Base-by-base conservation (phyloP, 2,329 filamentous ascomycete genomes). In the Colletotrichum incanum region DNA sequence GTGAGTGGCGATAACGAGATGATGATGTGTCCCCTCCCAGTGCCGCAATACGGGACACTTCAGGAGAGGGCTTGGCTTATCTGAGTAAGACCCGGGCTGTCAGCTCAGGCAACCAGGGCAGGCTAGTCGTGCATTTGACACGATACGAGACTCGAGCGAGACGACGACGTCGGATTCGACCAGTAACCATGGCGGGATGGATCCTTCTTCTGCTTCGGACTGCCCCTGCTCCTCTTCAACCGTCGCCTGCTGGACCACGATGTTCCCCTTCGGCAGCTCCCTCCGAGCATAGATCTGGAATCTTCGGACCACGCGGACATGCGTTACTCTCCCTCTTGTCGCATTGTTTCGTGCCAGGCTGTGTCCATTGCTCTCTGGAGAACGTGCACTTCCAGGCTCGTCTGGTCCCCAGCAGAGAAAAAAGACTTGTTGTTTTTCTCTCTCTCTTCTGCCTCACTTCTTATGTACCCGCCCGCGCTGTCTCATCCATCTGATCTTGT, bases 231-330 rank as follows among this genome's bases (percentile, higher is more conserved):
- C 20, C 52, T 12, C 16, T 34, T 8, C 7, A 54, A 14, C 28
- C 26, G 9, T 31, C 50, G 47, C 26, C 18, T 31, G 50, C 50
- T 34, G 18, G 50, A n/a, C 50, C 9, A 14, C 3, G 20, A 23
- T 26, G n/a, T 14, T 47, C 52, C n/a, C 43, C 50, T 59, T 59
- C 65, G 65, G 58, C 64, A 68, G 56, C 68, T n/a, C 41, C 39
- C 55, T 9, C 58, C 69, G 69, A 64, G 56, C 59, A 64, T 60
- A 50, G 50, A 62, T 63, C 39, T 14, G 34, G 28, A 23, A 41
- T 63, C n/a, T n/a, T 43, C 34, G 5, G 28, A n/a, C 14, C 18
- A 2, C 47, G 41, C 41, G 5, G 26, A 39, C 39, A 28, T 16
- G 50, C 14, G 7, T 58, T 37, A 37, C 34, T 37, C 5, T 37